Evolutionary conservation across 306 rosid genomes (phyloP).

Genomic region (Dalbergia cultrata): DNA sequence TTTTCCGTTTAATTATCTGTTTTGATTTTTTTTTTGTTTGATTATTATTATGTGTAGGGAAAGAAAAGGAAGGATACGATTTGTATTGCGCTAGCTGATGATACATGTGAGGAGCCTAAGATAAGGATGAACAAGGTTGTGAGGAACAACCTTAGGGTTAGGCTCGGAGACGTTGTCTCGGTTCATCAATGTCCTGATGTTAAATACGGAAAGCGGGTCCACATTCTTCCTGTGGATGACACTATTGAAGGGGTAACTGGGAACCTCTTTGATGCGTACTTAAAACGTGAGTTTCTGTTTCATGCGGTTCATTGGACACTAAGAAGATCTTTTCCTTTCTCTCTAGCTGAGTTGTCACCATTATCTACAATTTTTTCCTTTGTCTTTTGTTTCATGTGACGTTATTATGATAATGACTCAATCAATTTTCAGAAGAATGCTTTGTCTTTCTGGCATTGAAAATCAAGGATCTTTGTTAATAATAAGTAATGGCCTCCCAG

Average conservation of each 20-base stretch:
- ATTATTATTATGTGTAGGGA: slow-evolving; percentile 62
- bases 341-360: not conserved
- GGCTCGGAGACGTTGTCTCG: slow-evolving; percentile 96
- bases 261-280: slow-evolving; percentile 83
- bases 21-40: not conserved
- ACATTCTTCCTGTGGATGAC: slow-evolving; percentile 92
- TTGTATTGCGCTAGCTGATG: slow-evolving; percentile 96
- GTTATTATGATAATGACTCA: not conserved
- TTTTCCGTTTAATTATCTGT: not conserved
- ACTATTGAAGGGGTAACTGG: slow-evolving; percentile 95
- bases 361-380: too few species aligned
- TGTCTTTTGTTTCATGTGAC: too few species aligned
- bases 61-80: slow-evolving; percentile 90
- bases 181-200: slow-evolving; percentile 96
- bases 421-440: too few species aligned
- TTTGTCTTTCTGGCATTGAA: too few species aligned
- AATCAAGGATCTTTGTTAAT: too few species aligned
- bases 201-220: slow-evolving; percentile 92
- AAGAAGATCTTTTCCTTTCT: not conserved
- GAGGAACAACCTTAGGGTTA: slow-evolving; percentile 89
- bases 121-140: slow-evolving; percentile 97
- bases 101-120: slow-evolving; percentile 85
- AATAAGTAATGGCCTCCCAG: too few species aligned
- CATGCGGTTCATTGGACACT: not conserved
- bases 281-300: slow-evolving; percentile 75